phyloP scores from a whole-genome alignment of 2,329 filamentous ascomycete genomes.

The Huntiella bhutanensis region DNA sequence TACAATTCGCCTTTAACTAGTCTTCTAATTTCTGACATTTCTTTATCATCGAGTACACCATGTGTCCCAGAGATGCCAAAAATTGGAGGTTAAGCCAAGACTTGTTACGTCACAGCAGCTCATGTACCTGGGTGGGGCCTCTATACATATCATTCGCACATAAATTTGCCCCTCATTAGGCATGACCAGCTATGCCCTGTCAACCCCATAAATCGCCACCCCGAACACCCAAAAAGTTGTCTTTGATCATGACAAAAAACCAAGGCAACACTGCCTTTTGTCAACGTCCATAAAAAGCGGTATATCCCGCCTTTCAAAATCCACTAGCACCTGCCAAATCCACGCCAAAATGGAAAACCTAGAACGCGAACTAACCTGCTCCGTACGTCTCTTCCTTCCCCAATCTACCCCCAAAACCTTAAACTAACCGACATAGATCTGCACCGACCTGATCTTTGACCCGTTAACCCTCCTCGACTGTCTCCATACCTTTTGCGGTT shows the following conservation, averaged over 20 bases:
- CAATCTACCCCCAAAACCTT: slow-evolving; percentile 1
- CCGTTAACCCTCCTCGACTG: slow-evolving; percentile 83
- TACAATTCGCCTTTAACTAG: too few species aligned
- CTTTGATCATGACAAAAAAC: not conserved
- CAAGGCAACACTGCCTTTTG: not conserved
- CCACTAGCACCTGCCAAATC: not conserved
- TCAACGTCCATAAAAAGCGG: not conserved
- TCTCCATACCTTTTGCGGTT: slow-evolving; percentile 88
- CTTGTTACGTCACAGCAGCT: too few species aligned
- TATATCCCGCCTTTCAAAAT: not conserved
- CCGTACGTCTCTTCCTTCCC: slow-evolving; percentile 40
- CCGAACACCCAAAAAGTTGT: not conserved
- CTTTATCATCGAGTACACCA: too few species aligned
- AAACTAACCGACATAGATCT: slow-evolving; percentile 46
- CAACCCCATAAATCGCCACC: not conserved
- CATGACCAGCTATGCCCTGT: too few species aligned
- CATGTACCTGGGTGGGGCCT: too few species aligned
- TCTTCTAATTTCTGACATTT: too few species aligned
- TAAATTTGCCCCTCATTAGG: too few species aligned
- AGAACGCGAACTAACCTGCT: slow-evolving; percentile 88
- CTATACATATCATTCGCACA: too few species aligned
- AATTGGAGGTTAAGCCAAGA: too few species aligned
- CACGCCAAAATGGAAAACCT: slow-evolving; percentile 36
- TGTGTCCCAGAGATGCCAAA: too few species aligned
- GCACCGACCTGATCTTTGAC: slow-evolving; percentile 84